Conservation (phyloP, 306 rosid species). For the Datisca glomerata region DNA sequence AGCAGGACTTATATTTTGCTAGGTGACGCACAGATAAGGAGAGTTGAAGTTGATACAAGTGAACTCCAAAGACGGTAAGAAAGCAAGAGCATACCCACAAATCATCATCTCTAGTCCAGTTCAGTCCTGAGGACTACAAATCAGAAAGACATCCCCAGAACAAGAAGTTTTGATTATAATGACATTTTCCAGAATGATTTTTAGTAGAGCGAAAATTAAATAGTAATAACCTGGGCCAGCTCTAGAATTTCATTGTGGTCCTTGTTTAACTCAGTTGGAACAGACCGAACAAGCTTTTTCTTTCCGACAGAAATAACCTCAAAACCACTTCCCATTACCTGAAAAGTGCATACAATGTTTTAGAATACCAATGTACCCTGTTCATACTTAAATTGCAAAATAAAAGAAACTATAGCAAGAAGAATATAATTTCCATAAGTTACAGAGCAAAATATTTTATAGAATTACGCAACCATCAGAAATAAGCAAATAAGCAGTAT, state of each 20-base stretch:
- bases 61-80: not conserved
- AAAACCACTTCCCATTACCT: constrained; percentile 88
- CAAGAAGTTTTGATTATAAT: no score
- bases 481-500: no score
- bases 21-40: no score
- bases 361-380: constrained; percentile 6
- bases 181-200: no score
- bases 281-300: constrained; percentile 91
- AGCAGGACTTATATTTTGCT: no score
- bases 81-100: not conserved
- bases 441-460: no score
- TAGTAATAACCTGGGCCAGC: constrained; percentile 78
- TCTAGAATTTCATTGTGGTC: constrained; percentile 94
- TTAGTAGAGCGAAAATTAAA: not conserved
- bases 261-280: constrained; percentile 95
- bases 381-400: no score
- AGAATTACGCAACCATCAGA: no score
- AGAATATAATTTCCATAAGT: no score
- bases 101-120: not conserved
- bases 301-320: constrained; percentile 93
- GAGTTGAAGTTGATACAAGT: not conserved
- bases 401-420: no score
- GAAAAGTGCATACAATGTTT: constrained; percentile 19
- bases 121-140: not conserved
- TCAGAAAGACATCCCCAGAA: not conserved